Base-by-base conservation (phyloP, 1,284 basidiomycete genomes). In the Mycena sp. region DNA sequence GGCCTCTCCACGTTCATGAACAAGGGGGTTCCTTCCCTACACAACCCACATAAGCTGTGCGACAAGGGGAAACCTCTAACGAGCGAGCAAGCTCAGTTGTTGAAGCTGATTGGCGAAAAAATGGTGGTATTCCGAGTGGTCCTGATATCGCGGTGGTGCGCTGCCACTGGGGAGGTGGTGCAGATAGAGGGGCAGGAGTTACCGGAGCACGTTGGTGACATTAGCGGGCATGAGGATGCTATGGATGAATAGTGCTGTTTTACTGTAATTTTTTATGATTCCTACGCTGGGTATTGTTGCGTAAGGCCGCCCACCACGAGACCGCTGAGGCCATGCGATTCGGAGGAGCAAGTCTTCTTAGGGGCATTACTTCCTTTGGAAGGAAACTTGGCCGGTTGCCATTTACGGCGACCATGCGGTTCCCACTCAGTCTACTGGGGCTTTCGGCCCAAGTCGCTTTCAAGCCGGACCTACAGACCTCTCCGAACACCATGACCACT, bases 1-100 rank as follows among this genome's bases (percentile, higher is more conserved):
- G 98, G 98, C 12, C 82, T 99, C 56, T 85, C 89, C 46, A 99
- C 97, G 19, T 86, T 84, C 58, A 87, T 99, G 81, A 87, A 91
- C 67, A 87, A 87, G 68, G 98, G 97, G 61, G 92, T 98, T 2
- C 97, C 98, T 3, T 93, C 91, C 4, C 81, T 99, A 58, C 86
- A 88, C 50, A 84, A 82, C 58, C 83, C 93, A n/a, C 96, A 97
- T 75, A 85, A 86, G 51, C 81, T 99, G 49, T 99, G 97, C 79
- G 88, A 89, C 73, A 81, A 92, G 76, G 96, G 95, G 45, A 91
- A 95, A 71, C 80, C 80, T 62, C 81, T 99, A 67, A 91, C 89
- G 4, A 77, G 86, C 44, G 95, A 98, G 77, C 93, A 98, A 80
- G 89, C 95, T 50, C 91, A 96, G 75, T 80, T 98, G 56, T 80